Evolutionary conservation across 148 eudicot genomes (phyloP), one percentile per base, ranked within the genome.

Genomic region (Agrostemma githago): DNA sequence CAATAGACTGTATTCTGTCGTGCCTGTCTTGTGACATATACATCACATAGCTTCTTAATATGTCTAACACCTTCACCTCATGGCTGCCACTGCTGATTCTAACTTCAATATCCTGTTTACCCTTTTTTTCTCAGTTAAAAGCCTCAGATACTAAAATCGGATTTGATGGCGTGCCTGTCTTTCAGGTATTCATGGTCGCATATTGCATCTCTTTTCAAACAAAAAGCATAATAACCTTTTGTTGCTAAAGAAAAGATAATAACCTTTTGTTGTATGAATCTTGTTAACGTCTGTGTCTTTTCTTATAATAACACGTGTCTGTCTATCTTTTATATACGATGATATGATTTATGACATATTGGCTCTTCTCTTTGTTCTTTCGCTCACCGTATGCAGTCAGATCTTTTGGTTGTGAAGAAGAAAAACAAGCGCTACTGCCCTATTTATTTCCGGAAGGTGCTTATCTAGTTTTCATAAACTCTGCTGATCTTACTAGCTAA

Each of bases 161-260:
- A 53, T 94, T 94, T 84, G 98, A 91, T 82, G 98, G 98, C 74
- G 98, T 94, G 74, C 98, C 98, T 17, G 91, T 94, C 75, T 94
- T 94, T 75, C 98, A 94, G 98, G 98, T 94, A 77, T 72, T 72
- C 69, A 54, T 41, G 76, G 37, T 66, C 17, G 5, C 16, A 46
- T 63, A 39, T 11, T 72, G n/a, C 12, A 3, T 3, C 26, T 21
- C 40, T 62, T 41, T 62, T 26, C 54, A 10, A 26, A 42, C 6
- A 68, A 59, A 8, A 34, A n/a, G 37, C 10, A 19, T n/a, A n/a
- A n/a, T n/a, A n/a, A n/a, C n/a, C n/a, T n/a, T n/a, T n/a, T n/a
- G n/a, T n/a, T n/a, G n/a, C n/a, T n/a, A n/a, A n/a, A n/a, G n/a
- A n/a, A n/a, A n/a, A n/a, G n/a, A n/a, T n/a, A n/a, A n/a, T n/a